phyloP scores from a whole-genome alignment of 2,329 filamentous ascomycete species.

The Westerdykella aurantiaca region DNA sequence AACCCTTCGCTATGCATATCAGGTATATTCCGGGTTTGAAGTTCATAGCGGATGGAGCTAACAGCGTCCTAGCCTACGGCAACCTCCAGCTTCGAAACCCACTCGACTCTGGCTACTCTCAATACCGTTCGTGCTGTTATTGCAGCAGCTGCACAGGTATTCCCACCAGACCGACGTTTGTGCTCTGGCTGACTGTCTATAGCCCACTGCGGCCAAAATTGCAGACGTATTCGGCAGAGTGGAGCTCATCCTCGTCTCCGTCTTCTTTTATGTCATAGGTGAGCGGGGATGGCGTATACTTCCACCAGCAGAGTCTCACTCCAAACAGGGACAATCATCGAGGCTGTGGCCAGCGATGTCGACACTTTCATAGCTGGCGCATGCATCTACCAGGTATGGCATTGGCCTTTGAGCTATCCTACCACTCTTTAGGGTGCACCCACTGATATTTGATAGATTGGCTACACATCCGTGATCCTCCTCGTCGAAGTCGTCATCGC shows the following conservation, averaged over 20 bases:
- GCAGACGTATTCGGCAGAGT: constrained; percentile 58
- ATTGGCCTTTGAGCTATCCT: not conserved
- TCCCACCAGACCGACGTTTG: not conserved
- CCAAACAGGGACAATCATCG: constrained; percentile 44
- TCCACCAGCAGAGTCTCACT: constrained; percentile 2
- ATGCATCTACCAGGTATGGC: constrained; percentile 48
- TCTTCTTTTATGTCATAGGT: constrained; percentile 52
- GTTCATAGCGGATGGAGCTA: too few relatives aligned
- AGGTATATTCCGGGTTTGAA: constrained; percentile 19
- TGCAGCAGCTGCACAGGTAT: constrained; percentile 49
- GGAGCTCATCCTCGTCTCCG: constrained; percentile 52
- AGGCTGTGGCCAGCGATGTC: constrained; percentile 48
- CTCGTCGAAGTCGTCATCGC: constrained; percentile 60
- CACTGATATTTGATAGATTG: constrained; percentile 36
- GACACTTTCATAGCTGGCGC: constrained; percentile 53
- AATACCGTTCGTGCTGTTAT: constrained; percentile 55
- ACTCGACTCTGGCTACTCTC: constrained; percentile 55
- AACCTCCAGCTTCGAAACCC: constrained; percentile 46
- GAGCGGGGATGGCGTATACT: not conserved
- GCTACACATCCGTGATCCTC: constrained; percentile 57
- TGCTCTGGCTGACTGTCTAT: not conserved
- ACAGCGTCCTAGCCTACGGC: constrained; percentile 44
- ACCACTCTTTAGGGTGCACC: not conserved
- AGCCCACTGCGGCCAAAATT: constrained; percentile 56
- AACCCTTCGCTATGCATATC: constrained; percentile 51